Conservation (phyloP, 495 filamentous ascomycete genomes). For the Hypoxylon fuscum region DNA sequence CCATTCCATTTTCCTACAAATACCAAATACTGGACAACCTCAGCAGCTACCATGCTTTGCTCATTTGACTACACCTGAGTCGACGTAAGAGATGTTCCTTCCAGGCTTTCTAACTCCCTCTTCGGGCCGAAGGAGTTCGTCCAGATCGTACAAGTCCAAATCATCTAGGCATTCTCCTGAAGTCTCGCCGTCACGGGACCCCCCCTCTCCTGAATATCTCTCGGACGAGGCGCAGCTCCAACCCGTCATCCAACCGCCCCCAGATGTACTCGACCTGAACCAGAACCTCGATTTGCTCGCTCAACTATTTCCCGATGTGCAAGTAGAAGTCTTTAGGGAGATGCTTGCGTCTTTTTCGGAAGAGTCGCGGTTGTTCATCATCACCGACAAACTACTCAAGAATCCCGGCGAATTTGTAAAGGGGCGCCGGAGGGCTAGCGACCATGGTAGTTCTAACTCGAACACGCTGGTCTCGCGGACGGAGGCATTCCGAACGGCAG, state of each 20-base stretch:
- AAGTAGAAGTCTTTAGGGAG: conserved; percentile 91
- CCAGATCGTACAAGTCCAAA: conserved; percentile 27
- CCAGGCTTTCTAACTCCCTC: conserved; percentile 26
- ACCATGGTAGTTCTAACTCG: conserved; percentile 35
- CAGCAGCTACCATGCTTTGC: conserved; percentile 18
- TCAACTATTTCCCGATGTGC: conserved; percentile 84
- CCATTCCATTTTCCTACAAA: conserved; percentile 12
- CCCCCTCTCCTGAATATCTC: conserved; percentile 49
- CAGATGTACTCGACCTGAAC: conserved; percentile 77
- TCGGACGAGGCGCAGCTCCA: conserved; percentile 56
- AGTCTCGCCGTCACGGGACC: conserved; percentile 30
- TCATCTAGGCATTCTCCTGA: conserved; percentile 29
- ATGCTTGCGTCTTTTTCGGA: conserved; percentile 83
- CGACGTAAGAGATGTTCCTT: conserved; percentile 34
- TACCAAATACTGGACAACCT: conserved; percentile 1
- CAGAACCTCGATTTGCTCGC: conserved; percentile 73
- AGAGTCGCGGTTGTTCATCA: conserved; percentile 82
- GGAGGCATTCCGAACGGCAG: conserved; percentile 76
- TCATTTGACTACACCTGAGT: conserved; percentile 12
- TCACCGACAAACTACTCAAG: conserved; percentile 84
- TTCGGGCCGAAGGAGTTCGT: conserved; percentile 26
- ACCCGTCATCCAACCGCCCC: conserved; percentile 55
- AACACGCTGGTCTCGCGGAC: conserved; percentile 63
- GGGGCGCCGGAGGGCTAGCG: conserved; percentile 71
- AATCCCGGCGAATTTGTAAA: conserved; percentile 77